Conservation (phyloP, 1,284 basidiomycete genomes). For the Apiotrichum domesticum region DNA sequence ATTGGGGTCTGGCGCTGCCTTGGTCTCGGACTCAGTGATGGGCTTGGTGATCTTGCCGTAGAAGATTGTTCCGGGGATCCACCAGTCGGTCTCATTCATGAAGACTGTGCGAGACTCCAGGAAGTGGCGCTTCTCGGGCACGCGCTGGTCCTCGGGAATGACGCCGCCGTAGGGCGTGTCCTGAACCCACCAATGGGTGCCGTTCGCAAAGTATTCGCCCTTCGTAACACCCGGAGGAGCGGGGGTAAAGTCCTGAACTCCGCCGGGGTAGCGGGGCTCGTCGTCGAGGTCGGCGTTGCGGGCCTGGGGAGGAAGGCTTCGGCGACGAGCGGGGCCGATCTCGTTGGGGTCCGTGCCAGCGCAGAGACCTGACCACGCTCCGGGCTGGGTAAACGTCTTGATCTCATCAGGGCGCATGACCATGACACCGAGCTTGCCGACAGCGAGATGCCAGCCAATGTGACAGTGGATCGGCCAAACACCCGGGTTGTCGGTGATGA, state of each 20-base stretch:
- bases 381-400: conserved; percentile 5
- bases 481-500: conserved; percentile 24
- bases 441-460: conserved; percentile 22
- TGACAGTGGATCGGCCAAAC: conserved; percentile 27
- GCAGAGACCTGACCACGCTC: conserved; percentile 18
- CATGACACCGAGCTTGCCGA: conserved; percentile 11
- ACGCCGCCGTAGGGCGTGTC: background rate
- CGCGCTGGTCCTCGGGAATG: background rate
- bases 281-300: background rate
- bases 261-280: background rate
- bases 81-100: conserved; percentile 9
- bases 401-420: conserved; percentile 21
- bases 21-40: background rate
- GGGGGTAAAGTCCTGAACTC: conserved; percentile 1
- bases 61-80: conserved; percentile 5
- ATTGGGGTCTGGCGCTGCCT: background rate
- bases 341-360: conserved; percentile 4
- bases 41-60: background rate
- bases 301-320: background rate
- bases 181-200: conserved; percentile 1
- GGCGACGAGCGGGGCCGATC: conserved; percentile 12
- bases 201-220: background rate
- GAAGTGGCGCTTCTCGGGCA: background rate
- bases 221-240: background rate
- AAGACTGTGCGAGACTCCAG: background rate